These are phyloP conservation scores for Yamadazyma blattariae DNA, from an alignment of 1,139 yeast species.

Conservation along the genomic window DNA sequence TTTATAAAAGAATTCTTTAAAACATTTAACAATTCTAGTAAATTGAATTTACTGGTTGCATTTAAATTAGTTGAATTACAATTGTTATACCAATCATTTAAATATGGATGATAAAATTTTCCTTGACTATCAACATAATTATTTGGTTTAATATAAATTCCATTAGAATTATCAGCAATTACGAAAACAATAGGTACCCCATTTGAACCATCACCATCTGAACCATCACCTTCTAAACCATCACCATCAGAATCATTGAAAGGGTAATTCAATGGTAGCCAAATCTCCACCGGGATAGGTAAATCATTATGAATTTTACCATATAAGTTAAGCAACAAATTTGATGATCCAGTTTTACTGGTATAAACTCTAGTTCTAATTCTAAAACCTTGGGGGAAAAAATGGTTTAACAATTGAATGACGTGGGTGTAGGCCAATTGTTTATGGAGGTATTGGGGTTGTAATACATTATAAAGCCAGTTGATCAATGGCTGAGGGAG, in stretches of 20 bases:
- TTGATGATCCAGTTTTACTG: slow-evolving; percentile 51
- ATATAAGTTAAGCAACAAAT: slow-evolving; percentile 58
- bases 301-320: slow-evolving; percentile 40
- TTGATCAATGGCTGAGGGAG: slow-evolving; percentile 35
- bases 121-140: slow-evolving; percentile 77
- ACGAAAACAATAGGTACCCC: slow-evolving; percentile 64
- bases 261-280: slow-evolving; percentile 79
- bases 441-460: slow-evolving; percentile 52
- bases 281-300: slow-evolving; percentile 62
- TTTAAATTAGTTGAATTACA: slow-evolving; percentile 12
- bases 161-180: slow-evolving; percentile 43
- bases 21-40: slow-evolving; percentile 34
- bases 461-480: slow-evolving; percentile 45
- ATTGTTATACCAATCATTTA: slow-evolving; percentile 54
- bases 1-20: slow-evolving; percentile 39
- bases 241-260: too few species aligned
- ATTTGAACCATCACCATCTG: slow-evolving; percentile 13
- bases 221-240: too few species aligned
- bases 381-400: slow-evolving; percentile 36
- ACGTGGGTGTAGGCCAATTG: slow-evolving; percentile 60
- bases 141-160: slow-evolving; percentile 49
- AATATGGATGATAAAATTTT: slow-evolving; percentile 63
- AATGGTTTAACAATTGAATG: slow-evolving; percentile 49
- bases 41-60: slow-evolving; percentile 23
- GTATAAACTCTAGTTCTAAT: slow-evolving; percentile 75